Base-by-base conservation (phyloP, 139 green algal genomes). In the Mesotaenium endlicherianum region DNA sequence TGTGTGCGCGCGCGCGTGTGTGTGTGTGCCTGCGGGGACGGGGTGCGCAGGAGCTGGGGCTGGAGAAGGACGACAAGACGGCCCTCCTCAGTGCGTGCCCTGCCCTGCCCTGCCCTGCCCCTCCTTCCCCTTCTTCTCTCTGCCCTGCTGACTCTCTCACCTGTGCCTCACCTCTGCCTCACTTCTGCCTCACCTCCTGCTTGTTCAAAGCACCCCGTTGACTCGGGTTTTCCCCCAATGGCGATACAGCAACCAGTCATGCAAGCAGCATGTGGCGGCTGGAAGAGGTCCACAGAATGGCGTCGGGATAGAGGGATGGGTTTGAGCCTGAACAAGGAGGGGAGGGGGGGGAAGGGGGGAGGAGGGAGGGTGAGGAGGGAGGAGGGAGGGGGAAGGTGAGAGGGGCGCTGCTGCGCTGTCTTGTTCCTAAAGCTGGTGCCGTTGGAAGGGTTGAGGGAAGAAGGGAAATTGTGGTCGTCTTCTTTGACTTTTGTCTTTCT, bases 31-130 rank as follows among this genome's bases (percentile, higher is more conserved):
- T n/a, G n/a, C n/a, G n/a, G n/a, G n/a, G n/a, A n/a, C n/a, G n/a
- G n/a, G n/a, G n/a, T 34, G 20, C 11, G 0, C 80, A 69, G 78
- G 83, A 91, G 75, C 90, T 99, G 75, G 96, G 96, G 14, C 90
- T 99, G 86, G 96, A 98, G 87, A 94, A 95, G 85, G 96, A 98
- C 89, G 96, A 99, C 88, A 98, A 98, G 90, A 93, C 86, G 6
- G 93, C 93, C 2, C 88, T 99, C 26, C 88, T 97, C 39, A 91
- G 78, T 85, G n/a, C 26, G 42, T 43, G 68, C 11, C 3, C 31
- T 67, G 55, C 55, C 14, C 20, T 64, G 53, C 53, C 53, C n/a
- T 64, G 53, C 4, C 53, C 4, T 64, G 53, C 53, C n/a, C 4
- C 3, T 2, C 53, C 4, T 39, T 67, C n/a, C 55, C 55, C 31